phyloP scores from a whole-genome alignment of 805 yeast species.

The Metschnikowia colocasiae region DNA sequence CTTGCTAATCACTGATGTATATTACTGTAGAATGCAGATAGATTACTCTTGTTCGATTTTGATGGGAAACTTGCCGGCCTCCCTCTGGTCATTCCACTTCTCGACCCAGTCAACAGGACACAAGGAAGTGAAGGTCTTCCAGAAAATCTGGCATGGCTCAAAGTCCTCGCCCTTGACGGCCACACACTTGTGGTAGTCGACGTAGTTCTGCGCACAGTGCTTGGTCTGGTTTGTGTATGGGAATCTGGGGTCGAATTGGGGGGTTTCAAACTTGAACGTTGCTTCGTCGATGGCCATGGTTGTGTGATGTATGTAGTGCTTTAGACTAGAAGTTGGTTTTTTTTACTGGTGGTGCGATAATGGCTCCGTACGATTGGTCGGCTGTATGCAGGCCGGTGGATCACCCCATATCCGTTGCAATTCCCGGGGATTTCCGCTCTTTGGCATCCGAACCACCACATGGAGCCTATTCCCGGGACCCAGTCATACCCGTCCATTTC shows the following conservation, averaged over 20 bases:
- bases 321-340: neutral
- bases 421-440: no score
- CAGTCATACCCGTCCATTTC: no score
- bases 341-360: conserved; percentile 15
- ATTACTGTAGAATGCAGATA: conserved; percentile 5
- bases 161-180: conserved; percentile 97
- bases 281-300: conserved; percentile 38
- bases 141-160: conserved; percentile 95
- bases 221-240: conserved; percentile 97
- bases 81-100: conserved; percentile 86
- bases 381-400: conserved; percentile 7
- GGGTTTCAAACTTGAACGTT: conserved; percentile 40
- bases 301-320: conserved; percentile 1
- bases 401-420: neutral
- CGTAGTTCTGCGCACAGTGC: conserved; percentile 97
- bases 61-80: conserved; percentile 45
- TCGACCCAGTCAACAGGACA: conserved; percentile 85
- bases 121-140: conserved; percentile 81
- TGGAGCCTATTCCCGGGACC: no score
- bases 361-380: conserved; percentile 23
- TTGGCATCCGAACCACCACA: no score
- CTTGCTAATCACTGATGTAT: neutral
- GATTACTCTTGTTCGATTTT: conserved; percentile 24
- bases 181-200: conserved; percentile 97
- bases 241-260: conserved; percentile 44